These are phyloP conservation scores for Tuber melanosporum DNA, from an alignment of 495 filamentous ascomycete species.

Conservation along the genomic window DNA sequence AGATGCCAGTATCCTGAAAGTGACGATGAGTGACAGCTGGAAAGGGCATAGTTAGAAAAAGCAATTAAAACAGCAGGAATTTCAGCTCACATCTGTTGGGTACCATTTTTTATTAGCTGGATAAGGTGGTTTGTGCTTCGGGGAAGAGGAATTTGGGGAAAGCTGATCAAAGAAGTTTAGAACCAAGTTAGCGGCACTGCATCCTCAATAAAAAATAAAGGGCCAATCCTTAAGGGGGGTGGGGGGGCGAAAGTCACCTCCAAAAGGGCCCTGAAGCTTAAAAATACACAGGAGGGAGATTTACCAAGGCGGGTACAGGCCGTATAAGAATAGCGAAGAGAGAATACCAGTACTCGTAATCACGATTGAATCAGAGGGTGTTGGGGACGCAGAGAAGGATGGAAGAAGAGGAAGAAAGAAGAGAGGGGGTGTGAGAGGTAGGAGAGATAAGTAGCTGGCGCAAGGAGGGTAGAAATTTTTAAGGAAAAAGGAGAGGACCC, in stretches of 20 bases:
- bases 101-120: background rate
- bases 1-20: conserved; percentile 39
- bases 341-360: background rate
- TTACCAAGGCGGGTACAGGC: background rate
- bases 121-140: background rate
- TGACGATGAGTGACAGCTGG: conserved; percentile 9
- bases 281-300: background rate
- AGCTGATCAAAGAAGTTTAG: background rate
- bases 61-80: background rate
- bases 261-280: background rate
- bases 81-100: background rate
- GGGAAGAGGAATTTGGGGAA: background rate
- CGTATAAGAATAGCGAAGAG: background rate
- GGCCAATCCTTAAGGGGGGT: background rate
- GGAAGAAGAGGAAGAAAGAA: background rate
- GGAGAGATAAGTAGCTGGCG: background rate
- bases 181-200: background rate
- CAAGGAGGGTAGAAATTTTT: background rate
- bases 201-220: background rate
- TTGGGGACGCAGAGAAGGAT: background rate
- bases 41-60: background rate
- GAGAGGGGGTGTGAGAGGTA: background rate
- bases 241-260: background rate
- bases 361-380: background rate
- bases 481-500: background rate